Evolutionary conservation across 495 filamentous ascomycete species (phyloP).

Genomic region (Aspergillus homomorphus): DNA sequence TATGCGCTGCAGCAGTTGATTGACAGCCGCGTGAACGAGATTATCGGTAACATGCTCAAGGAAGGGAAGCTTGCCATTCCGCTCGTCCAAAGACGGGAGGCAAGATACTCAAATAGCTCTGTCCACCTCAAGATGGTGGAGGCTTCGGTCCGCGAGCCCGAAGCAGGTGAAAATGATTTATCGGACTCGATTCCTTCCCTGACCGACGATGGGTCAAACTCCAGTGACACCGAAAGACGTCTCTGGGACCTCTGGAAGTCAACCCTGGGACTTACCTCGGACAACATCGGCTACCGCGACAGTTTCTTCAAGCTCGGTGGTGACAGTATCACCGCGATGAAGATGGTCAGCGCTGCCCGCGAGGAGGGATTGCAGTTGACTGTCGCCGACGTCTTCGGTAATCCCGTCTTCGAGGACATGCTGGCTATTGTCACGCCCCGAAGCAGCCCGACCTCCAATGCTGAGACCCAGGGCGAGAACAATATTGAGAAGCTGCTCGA

Average conservation of each 20-base stretch:
- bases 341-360: conserved; percentile 57
- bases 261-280: conserved; percentile 39
- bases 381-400: conserved; percentile 52
- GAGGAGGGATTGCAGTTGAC: conserved; percentile 53
- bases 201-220: conserved; percentile 8
- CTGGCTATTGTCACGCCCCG: conserved; percentile 25
- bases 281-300: conserved; percentile 38
- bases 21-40: conserved; percentile 41
- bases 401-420: conserved; percentile 49
- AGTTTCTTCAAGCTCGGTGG: conserved; percentile 51
- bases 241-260: conserved; percentile 47
- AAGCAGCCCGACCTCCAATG: not conserved
- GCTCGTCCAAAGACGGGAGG: conserved; percentile 11
- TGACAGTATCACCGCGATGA: conserved; percentile 65
- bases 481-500: conserved; percentile 18
- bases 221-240: conserved; percentile 28
- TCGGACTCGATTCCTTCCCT: conserved; percentile 17
- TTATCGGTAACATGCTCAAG: conserved; percentile 38
- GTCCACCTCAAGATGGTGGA: conserved; percentile 3
- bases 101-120: not conserved
- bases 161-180: conserved; percentile 9
- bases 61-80: conserved; percentile 33
- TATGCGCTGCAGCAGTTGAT: conserved; percentile 36
- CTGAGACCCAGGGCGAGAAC: conserved; percentile 8
- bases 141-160: conserved; percentile 23